A percentile compares a stretch with the other conserved stretches of the same genome.
These are phyloP conservation scores for Pseudozyma pruni DNA, from an alignment of 1,284 basidiomycete genomes.

Conservation along the genomic window DNA sequence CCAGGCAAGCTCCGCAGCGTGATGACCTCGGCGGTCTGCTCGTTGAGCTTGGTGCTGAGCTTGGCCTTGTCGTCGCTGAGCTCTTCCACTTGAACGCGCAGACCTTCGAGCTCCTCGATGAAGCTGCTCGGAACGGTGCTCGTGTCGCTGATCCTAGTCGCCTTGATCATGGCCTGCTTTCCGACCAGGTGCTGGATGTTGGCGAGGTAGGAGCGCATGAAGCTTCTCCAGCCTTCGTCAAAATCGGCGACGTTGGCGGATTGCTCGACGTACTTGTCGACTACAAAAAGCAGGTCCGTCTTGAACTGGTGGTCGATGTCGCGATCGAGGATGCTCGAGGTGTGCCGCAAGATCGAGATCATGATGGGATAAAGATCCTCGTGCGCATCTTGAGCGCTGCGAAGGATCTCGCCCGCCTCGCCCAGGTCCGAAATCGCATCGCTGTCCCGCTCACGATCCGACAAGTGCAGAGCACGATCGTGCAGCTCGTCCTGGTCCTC, in stretches of 20 bases:
- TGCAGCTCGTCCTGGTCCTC: conserved; percentile 84
- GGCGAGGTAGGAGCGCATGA: conserved; percentile 75
- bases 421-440: conserved; percentile 35
- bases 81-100: conserved; percentile 74
- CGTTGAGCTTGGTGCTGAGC: conserved; percentile 73
- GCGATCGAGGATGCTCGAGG: conserved; percentile 73
- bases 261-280: conserved; percentile 79
- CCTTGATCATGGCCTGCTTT: conserved; percentile 73
- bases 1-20: conserved; percentile 73
- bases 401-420: conserved; percentile 45
- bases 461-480: conserved; percentile 37
- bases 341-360: conserved; percentile 71
- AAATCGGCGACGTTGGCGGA: conserved; percentile 73
- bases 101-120: conserved; percentile 75
- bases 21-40: conserved; percentile 76
- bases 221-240: conserved; percentile 76
- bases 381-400: conserved; percentile 47
- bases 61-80: conserved; percentile 75
- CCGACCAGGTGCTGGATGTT: conserved; percentile 79
- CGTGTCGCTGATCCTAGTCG: conserved; percentile 70
- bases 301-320: conserved; percentile 76
- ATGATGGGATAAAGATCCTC: conserved; percentile 64
- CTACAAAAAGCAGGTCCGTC: conserved; percentile 73
- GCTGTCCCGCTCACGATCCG: conserved; percentile 21
- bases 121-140: conserved; percentile 71